These are phyloP conservation scores for Aureobasidium musti DNA, from an alignment of 2,329 filamentous ascomycete species.

Conservation along the genomic window DNA sequence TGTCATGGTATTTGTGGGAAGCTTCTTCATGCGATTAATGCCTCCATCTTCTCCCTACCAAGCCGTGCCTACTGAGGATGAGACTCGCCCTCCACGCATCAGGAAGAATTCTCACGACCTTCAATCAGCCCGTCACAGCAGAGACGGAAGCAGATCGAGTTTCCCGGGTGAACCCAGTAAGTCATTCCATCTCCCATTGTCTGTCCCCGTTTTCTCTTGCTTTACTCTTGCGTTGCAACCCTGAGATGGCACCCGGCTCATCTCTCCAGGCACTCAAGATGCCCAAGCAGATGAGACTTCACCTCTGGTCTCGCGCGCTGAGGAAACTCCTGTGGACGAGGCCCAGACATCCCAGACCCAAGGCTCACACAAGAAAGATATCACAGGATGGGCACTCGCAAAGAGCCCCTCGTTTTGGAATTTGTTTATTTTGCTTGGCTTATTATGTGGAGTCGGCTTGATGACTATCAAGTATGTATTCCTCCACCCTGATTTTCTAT, in stretches of 20 bases:
- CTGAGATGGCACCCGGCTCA: constrained; percentile 25
- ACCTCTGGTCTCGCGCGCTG: constrained; percentile 69
- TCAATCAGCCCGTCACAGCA: constrained; percentile 44
- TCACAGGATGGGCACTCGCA: constrained; percentile 78
- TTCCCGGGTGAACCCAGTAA: constrained; percentile 65
- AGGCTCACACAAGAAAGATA: constrained; percentile 82
- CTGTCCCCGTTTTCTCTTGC: not conserved
- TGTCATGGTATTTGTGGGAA: constrained; percentile 70
- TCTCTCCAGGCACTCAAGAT: constrained; percentile 27
- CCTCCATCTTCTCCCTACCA: constrained; percentile 61
- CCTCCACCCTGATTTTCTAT: not conserved
- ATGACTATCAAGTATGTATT: constrained; percentile 95
- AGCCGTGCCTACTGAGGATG: constrained; percentile 54
- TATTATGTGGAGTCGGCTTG: constrained; percentile 88
- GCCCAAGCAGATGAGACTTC: constrained; percentile 70
- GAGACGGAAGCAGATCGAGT: constrained; percentile 43
- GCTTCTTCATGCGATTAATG: constrained; percentile 81
- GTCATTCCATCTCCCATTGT: constrained; percentile 37
- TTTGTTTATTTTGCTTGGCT: constrained; percentile 79
- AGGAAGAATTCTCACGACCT: constrained; percentile 51
- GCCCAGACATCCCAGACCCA: constrained; percentile 61
- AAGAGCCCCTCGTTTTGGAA: constrained; percentile 83
- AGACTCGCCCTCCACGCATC: constrained; percentile 49
- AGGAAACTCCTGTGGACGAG: constrained; percentile 52
- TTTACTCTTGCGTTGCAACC: not conserved